These are phyloP conservation scores for Acacia concinna DNA, from an alignment of 331 rosid genomes.

Conservation along the genomic window DNA sequence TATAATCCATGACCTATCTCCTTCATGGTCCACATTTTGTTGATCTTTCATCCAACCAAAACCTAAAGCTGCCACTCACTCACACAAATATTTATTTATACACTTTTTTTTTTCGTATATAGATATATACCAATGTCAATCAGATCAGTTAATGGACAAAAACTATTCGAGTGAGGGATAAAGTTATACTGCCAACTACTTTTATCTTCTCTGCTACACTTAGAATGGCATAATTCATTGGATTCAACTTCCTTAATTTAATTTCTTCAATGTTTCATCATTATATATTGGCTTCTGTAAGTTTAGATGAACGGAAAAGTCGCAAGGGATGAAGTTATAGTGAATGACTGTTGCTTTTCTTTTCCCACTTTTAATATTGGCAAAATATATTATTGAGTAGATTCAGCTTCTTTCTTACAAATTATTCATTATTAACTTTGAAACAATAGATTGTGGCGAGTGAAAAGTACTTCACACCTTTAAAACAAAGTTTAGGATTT, in stretches of 20 bases:
- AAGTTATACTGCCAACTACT: neutral
- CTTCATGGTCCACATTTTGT: neutral
- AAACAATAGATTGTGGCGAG: too few species aligned
- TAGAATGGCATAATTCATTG: neutral
- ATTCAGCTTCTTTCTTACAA: neutral
- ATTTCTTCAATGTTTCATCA: too few species aligned
- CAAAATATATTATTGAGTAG: neutral
- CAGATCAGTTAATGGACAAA: neutral
- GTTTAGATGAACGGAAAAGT: too few species aligned
- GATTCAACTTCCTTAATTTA: neutral
- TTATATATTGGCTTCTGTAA: too few species aligned
- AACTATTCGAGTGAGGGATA: neutral
- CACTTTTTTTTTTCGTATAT: neutral
- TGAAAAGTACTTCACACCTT: too few species aligned
- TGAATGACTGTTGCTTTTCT: neutral
- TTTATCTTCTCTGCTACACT: neutral
- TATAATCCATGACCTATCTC: constrained; percentile 7
- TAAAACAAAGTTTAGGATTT: neutral
- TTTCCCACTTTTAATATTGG: neutral
- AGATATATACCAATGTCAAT: neutral
- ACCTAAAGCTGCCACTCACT: neutral
- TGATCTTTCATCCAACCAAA: neutral
- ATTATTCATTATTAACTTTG: too few species aligned
- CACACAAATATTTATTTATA: neutral
- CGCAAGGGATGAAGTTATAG: too few species aligned